A percentile compares a stretch with the other conserved stretches of the same genome.
Conservation (phyloP, 1,139 yeast genomes). For the Blastobotrys raffinosifermentans region DNA sequence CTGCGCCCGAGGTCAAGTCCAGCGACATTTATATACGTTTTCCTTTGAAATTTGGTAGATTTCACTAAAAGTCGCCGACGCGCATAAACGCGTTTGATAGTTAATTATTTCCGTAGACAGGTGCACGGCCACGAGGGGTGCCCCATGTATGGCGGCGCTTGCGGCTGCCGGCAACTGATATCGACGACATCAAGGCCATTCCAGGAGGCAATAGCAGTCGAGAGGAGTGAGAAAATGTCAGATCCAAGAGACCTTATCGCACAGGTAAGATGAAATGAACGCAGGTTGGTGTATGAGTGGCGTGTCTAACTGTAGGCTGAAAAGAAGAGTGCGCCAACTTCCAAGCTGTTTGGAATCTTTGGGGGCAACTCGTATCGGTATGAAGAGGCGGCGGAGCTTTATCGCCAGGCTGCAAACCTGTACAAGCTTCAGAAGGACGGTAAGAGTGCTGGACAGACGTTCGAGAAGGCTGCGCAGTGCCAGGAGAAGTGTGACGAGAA, state of each 20-base stretch:
- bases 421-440: slow-evolving; percentile 69
- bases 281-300: background rate
- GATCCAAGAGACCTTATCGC: slow-evolving; percentile 6
- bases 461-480: slow-evolving; percentile 77
- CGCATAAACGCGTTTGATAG: no score
- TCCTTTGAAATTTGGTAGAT: no score
- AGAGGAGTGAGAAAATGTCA: background rate
- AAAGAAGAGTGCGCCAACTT: slow-evolving; percentile 38
- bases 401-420: slow-evolving; percentile 84
- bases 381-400: slow-evolving; percentile 91
- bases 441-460: slow-evolving; percentile 66
- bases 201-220: no score
- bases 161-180: no score
- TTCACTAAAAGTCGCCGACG: no score
- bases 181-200: no score
- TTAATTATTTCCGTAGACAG: no score
- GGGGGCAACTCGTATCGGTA: slow-evolving; percentile 58
- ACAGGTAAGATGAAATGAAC: slow-evolving; percentile 3
- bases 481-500: slow-evolving; percentile 70
- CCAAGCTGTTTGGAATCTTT: slow-evolving; percentile 43
- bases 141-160: no score
- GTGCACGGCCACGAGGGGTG: no score
- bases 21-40: no score
- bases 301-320: slow-evolving; percentile 44
- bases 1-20: no score